Conservation (phyloP, 2,329 filamentous ascomycete species). For the Penicillium sp. region DNA sequence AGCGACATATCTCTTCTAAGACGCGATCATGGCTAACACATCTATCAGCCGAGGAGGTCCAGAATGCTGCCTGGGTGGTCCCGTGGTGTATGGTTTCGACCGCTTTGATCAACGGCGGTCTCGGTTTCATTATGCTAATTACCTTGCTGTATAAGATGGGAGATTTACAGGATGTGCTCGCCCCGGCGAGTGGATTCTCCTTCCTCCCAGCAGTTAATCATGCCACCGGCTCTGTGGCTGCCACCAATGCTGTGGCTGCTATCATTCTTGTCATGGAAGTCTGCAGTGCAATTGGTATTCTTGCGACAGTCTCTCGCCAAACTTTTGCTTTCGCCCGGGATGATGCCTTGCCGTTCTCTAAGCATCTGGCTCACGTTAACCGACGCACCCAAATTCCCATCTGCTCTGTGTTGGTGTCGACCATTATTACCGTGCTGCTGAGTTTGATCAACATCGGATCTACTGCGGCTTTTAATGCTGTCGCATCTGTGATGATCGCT, state of each 20-base stretch:
- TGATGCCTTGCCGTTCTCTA: slow-evolving; percentile 38
- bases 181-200: slow-evolving; percentile 48
- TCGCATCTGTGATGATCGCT: slow-evolving; percentile 54
- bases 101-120: slow-evolving; percentile 48
- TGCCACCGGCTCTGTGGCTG: slow-evolving; percentile 45
- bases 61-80: slow-evolving; percentile 49
- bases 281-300: slow-evolving; percentile 35
- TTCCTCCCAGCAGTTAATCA: slow-evolving; percentile 53
- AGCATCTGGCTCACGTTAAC: slow-evolving; percentile 33
- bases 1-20: not conserved
- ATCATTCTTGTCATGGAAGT: slow-evolving; percentile 45
- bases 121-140: slow-evolving; percentile 50
- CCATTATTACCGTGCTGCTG: slow-evolving; percentile 38
- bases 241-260: slow-evolving; percentile 50
- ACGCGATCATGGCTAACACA: slow-evolving; percentile 7
- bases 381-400: slow-evolving; percentile 43
- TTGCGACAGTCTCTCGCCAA: slow-evolving; percentile 37
- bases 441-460: slow-evolving; percentile 55
- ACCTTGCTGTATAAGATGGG: slow-evolving; percentile 48
- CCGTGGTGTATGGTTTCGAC: slow-evolving; percentile 51
- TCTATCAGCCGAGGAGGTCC: slow-evolving; percentile 49
- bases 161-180: slow-evolving; percentile 41
- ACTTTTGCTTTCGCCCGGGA: slow-evolving; percentile 49
- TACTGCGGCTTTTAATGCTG: slow-evolving; percentile 54
- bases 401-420: slow-evolving; percentile 38